These are phyloP conservation scores for Candida adriatica DNA, from an alignment of 805 yeast species.

Conservation along the genomic window DNA sequence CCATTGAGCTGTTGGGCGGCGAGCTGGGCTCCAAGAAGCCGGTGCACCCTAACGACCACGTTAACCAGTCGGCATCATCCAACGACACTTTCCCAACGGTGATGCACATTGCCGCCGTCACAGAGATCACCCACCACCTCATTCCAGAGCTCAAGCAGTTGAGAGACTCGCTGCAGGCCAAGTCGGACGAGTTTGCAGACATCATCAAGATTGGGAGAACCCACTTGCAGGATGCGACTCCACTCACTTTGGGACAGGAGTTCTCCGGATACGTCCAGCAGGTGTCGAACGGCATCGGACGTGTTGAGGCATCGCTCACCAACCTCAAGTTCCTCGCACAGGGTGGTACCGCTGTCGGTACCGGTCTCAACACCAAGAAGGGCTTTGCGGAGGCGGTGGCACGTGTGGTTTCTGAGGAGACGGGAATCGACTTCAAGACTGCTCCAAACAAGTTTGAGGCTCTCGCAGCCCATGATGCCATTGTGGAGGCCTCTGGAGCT, in stretches of 20 bases:
- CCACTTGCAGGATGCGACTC: slow-evolving; percentile 98
- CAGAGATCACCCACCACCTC: slow-evolving; percentile 69
- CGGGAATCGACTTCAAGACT: slow-evolving; percentile 84
- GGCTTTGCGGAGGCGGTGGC: slow-evolving; percentile 91
- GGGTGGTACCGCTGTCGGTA: slow-evolving; percentile 99
- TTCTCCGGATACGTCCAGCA: slow-evolving; percentile 96
- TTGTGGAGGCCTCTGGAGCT: slow-evolving; percentile 97
- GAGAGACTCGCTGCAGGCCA: slow-evolving; percentile 69
- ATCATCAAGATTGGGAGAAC: slow-evolving; percentile 99
- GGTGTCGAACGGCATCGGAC: slow-evolving; percentile 79
- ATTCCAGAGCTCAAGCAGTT: slow-evolving; percentile 75
- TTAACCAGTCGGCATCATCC: slow-evolving; percentile 97
- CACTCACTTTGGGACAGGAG: slow-evolving; percentile 96
- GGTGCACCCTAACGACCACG: slow-evolving; percentile 98
- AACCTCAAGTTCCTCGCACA: slow-evolving; percentile 83
- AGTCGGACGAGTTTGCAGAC: slow-evolving; percentile 75
- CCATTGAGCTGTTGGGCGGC: slow-evolving; percentile 94
- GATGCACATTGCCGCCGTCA: slow-evolving; percentile 98
- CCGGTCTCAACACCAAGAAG: slow-evolving; percentile 90
- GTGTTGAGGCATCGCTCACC: slow-evolving; percentile 74
- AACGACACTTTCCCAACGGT: slow-evolving; percentile 99
- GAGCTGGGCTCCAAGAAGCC: slow-evolving; percentile 85
- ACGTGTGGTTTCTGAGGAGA: slow-evolving; percentile 72
- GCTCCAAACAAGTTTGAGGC: slow-evolving; percentile 99
- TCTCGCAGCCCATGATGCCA: slow-evolving; percentile 96